Evolutionary conservation across 2,329 filamentous ascomycete genomes (phyloP).

Genomic region (Scytalidium lignicola): DNA sequence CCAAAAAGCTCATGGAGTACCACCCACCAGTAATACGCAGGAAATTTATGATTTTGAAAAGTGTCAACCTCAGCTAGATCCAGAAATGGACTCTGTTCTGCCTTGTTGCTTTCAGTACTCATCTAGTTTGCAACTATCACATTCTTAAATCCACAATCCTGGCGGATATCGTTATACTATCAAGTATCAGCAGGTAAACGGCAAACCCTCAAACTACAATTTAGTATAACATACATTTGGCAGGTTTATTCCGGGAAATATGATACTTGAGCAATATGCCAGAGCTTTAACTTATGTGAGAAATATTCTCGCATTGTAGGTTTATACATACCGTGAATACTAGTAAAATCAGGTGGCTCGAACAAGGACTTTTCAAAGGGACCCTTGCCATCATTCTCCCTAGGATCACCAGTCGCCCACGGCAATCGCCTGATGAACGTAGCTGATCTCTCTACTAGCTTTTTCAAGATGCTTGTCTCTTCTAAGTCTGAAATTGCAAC

Average conservation of each 20-base stretch:
- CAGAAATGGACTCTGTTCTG: constrained; percentile 49
- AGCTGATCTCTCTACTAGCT: constrained; percentile 58
- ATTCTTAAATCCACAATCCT: constrained; percentile 55
- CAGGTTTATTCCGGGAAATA: constrained; percentile 39
- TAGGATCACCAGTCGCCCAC: background rate
- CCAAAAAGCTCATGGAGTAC: constrained; percentile 65
- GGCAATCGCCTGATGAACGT: constrained; percentile 63
- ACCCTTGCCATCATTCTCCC: constrained; percentile 33
- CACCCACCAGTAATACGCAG: constrained; percentile 67
- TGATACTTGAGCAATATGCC: constrained; percentile 38
- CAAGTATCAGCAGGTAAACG: background rate
- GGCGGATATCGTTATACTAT: constrained; percentile 5
- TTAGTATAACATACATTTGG: constrained; percentile 32
- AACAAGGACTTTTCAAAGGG: constrained; percentile 71
- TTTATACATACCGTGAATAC: constrained; percentile 55
- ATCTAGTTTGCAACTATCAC: constrained; percentile 57
- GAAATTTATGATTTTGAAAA: constrained; percentile 58
- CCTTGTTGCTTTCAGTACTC: constrained; percentile 35
- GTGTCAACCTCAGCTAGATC: constrained; percentile 52
- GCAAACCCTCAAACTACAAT: too few relatives aligned
- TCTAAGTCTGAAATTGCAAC: constrained; percentile 60
- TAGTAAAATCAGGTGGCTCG: constrained; percentile 67
- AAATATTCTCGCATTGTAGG: constrained; percentile 20
- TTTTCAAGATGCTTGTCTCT: constrained; percentile 53
- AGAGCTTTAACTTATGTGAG: constrained; percentile 27